phyloP scores from a whole-genome alignment of 176 grass and related monocot genomes.

The Tillandsia fasciculata region DNA sequence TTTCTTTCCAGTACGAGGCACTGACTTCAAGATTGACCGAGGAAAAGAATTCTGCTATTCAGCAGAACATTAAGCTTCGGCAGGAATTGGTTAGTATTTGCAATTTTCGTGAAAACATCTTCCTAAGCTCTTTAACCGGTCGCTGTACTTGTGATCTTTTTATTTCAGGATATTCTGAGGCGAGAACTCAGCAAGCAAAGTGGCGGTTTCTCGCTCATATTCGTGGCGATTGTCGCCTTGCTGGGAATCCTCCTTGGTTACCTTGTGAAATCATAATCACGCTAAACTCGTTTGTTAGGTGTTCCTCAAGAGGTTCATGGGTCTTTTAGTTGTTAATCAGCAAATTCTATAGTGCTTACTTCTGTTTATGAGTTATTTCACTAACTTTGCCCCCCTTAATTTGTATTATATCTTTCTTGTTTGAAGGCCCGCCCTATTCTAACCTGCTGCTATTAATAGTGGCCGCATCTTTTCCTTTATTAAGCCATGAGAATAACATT shows the following conservation, averaged over 20 bases:
- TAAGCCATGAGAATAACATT: too few relatives aligned
- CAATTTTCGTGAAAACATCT: background rate
- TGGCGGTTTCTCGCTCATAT: constrained; percentile 46
- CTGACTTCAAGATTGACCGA: constrained; percentile 59
- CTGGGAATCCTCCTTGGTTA: constrained; percentile 69
- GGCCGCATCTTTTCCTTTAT: too few relatives aligned
- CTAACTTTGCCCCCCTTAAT: too few relatives aligned
- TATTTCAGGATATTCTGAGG: constrained; percentile 47
- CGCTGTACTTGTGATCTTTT: background rate
- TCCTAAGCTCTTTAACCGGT: background rate
- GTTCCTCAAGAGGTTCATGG: too few relatives aligned
- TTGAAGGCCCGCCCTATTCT: too few relatives aligned
- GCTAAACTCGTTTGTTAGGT: too few relatives aligned
- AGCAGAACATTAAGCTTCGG: constrained; percentile 63
- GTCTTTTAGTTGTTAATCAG: too few relatives aligned
- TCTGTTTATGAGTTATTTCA: too few relatives aligned
- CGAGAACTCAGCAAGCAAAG: constrained; percentile 59
- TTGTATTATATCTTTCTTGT: too few relatives aligned
- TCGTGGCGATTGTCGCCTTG: constrained; percentile 48
- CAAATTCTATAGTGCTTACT: too few relatives aligned
- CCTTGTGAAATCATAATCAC: constrained; percentile 48
- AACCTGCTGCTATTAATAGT: too few relatives aligned
- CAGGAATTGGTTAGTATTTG: constrained; percentile 60
- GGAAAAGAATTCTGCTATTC: constrained; percentile 51
- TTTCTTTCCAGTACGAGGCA: constrained; percentile 18